Evolutionary conservation across 768 basidiomycete genomes (phyloP).

Genomic region (Boletus rubroflammeus): DNA sequence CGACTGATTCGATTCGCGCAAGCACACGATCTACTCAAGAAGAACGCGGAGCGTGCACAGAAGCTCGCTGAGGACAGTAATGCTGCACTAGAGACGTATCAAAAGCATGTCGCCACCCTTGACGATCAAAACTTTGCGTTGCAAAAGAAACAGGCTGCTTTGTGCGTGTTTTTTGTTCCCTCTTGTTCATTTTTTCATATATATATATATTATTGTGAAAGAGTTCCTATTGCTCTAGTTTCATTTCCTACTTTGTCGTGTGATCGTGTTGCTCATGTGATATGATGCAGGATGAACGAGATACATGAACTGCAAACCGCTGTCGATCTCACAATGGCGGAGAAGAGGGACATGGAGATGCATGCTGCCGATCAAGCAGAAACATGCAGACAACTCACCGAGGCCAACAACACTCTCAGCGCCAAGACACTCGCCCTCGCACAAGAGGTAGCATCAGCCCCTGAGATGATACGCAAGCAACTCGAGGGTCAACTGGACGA

Average conservation of each 20-base stretch:
- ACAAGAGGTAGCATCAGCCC: conserved; percentile 35
- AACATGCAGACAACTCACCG: conserved; percentile 65
- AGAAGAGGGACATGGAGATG: conserved; percentile 69
- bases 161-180: conserved; percentile 46
- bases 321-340: conserved; percentile 54
- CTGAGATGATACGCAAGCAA: conserved; percentile 53
- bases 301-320: conserved; percentile 54
- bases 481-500: conserved; percentile 64
- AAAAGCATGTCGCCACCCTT: conserved; percentile 78
- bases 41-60: conserved; percentile 88
- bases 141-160: conserved; percentile 46
- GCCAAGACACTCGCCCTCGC: conserved; percentile 57
- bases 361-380: conserved; percentile 71
- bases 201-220: not conserved
- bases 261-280: not conserved
- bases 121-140: conserved; percentile 68
- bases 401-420: conserved; percentile 76
- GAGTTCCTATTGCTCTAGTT: not conserved
- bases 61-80: conserved; percentile 85
- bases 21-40: conserved; percentile 87
- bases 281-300: conserved; percentile 57
- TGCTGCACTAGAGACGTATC: conserved; percentile 79
- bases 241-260: not conserved
- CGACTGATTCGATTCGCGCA: conserved; percentile 81
- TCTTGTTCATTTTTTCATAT: conserved; percentile 3